Conservation (phyloP, 2,329 filamentous ascomycete species). For the Atkinsonella texensis region DNA sequence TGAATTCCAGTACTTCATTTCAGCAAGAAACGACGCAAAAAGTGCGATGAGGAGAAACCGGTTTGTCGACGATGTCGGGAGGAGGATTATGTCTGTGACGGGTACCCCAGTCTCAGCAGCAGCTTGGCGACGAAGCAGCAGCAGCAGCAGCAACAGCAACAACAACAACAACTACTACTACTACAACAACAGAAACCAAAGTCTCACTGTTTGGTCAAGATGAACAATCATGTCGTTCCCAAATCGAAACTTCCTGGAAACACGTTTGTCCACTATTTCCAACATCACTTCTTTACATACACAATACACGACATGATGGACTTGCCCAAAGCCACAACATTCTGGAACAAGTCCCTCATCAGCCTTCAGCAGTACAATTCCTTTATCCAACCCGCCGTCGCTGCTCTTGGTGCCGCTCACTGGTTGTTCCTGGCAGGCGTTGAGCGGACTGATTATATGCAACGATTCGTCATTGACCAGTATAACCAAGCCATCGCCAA, state of each 20-base stretch:
- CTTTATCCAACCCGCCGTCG: slow-evolving; percentile 1
- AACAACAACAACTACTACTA: too few relatives aligned
- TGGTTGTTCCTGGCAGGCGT: slow-evolving; percentile 1
- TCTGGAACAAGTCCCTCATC: slow-evolving; percentile 1
- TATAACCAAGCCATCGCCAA: slow-evolving; percentile 1
- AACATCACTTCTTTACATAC: slow-evolving; percentile 4
- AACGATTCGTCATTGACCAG: slow-evolving; percentile 1
- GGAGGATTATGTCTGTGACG: slow-evolving; percentile 2
- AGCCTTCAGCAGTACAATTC: neutral
- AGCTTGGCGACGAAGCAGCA: too few relatives aligned
- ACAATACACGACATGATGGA: slow-evolving; percentile 4
- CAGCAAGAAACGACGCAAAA: slow-evolving; percentile 4
- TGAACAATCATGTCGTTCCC: neutral
- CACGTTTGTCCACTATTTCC: slow-evolving; percentile 1
- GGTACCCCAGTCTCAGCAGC: neutral
- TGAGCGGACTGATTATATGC: neutral
- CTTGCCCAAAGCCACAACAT: slow-evolving; percentile 1
- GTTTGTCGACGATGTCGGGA: slow-evolving; percentile 2
- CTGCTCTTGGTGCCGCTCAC: slow-evolving; percentile 1
- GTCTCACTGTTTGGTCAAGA: neutral
- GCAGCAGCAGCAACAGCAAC: too few relatives aligned
- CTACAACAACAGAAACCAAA: neutral
- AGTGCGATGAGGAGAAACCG: slow-evolving; percentile 4
- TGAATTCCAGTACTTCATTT: neutral
- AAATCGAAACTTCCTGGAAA: slow-evolving; percentile 1